phyloP scores from a whole-genome alignment of 2,329 filamentous ascomycete species.

The Clarireedia paspali region DNA sequence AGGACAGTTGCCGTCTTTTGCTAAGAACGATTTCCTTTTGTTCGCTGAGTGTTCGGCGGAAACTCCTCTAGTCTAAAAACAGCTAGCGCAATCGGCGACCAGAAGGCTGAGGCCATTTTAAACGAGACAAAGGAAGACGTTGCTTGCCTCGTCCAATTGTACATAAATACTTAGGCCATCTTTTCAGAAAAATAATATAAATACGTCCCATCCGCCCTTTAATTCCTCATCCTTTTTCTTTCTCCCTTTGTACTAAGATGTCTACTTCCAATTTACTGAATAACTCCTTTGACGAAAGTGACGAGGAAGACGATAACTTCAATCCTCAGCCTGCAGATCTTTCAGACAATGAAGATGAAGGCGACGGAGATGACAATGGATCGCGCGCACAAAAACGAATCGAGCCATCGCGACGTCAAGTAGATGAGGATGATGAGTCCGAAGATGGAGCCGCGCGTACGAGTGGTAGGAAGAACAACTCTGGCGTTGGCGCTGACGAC shows the following conservation, averaged over 20 bases:
- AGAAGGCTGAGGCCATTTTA: slow-evolving; percentile 10
- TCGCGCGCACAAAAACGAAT: slow-evolving; percentile 22
- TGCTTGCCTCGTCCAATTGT: slow-evolving; percentile 1
- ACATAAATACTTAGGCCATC: background rate
- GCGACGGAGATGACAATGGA: slow-evolving; percentile 21
- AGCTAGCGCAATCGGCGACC: background rate
- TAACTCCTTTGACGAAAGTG: slow-evolving; percentile 44
- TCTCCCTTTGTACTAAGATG: slow-evolving; percentile 18
- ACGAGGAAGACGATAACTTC: slow-evolving; percentile 81
- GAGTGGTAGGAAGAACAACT: slow-evolving; percentile 16
- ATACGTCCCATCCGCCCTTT: background rate
- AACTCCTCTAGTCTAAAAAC: background rate
- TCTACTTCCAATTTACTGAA: slow-evolving; percentile 23
- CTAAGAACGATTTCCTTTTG: background rate
- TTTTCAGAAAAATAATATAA: background rate
- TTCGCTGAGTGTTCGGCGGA: background rate
- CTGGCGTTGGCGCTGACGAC: slow-evolving; percentile 13
- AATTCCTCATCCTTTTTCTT: slow-evolving; percentile 4
- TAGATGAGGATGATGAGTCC: slow-evolving; percentile 38
- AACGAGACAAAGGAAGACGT: slow-evolving; percentile 2
- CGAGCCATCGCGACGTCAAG: slow-evolving; percentile 25
- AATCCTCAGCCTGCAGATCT: slow-evolving; percentile 62
- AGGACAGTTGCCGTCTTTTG: background rate
- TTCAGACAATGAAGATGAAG: slow-evolving; percentile 61
- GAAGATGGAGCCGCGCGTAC: slow-evolving; percentile 39